Conservation (phyloP, 768 basidiomycete species). For the Psilocybe cubensis region DNA sequence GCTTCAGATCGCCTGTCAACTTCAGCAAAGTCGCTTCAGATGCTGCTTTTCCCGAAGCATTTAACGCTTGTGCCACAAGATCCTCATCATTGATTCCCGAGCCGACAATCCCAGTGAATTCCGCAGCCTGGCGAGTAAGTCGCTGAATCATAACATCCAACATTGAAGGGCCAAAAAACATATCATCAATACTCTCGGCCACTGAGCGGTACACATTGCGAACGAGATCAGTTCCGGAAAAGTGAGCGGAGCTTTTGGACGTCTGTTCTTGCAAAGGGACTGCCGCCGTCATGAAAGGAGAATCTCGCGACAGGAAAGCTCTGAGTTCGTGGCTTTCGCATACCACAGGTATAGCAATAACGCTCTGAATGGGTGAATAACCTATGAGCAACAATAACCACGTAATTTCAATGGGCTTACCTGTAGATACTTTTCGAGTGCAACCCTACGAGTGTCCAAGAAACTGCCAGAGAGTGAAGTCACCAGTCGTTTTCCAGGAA, state of each 20-base stretch:
- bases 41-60: slow-evolving; percentile 64
- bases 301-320: slow-evolving; percentile 85
- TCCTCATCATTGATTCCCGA: slow-evolving; percentile 84
- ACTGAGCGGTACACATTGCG: slow-evolving; percentile 90
- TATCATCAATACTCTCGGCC: slow-evolving; percentile 94
- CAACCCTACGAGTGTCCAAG: slow-evolving; percentile 77
- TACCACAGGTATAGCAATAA: slow-evolving; percentile 73
- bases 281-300: slow-evolving; percentile 72
- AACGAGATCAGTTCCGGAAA: slow-evolving; percentile 78
- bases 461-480: slow-evolving; percentile 86
- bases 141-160: slow-evolving; percentile 93
- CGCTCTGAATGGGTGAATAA: slow-evolving; percentile 45
- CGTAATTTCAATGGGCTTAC: slow-evolving; percentile 42
- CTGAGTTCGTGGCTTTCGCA: slow-evolving; percentile 85
- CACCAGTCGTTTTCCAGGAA: slow-evolving; percentile 94
- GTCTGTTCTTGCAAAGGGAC: slow-evolving; percentile 31
- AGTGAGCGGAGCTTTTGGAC: slow-evolving; percentile 47
- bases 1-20: slow-evolving; percentile 77
- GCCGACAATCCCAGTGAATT: slow-evolving; percentile 83
- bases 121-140: slow-evolving; percentile 86
- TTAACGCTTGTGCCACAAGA: slow-evolving; percentile 78
- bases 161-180: slow-evolving; percentile 96
- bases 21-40: slow-evolving; percentile 74
- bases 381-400: not conserved
- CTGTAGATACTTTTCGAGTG: slow-evolving; percentile 90